These are phyloP conservation scores for Ganoderma meredithae DNA, from an alignment of 1,284 basidiomycete genomes.

Conservation along the genomic window DNA sequence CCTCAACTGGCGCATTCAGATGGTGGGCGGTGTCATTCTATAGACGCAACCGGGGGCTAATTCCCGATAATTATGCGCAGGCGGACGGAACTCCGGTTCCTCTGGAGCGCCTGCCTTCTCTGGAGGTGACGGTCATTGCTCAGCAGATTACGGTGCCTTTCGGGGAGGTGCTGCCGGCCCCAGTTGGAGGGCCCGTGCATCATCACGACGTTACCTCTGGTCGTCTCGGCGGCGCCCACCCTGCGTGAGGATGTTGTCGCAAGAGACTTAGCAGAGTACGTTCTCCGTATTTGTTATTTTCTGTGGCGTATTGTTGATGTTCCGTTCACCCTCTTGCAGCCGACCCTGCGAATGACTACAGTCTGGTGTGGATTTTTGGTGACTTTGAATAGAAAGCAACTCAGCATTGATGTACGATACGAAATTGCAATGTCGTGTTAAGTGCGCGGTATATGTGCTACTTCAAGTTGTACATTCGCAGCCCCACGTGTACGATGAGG, in stretches of 20 bases:
- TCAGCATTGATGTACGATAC: too few species aligned
- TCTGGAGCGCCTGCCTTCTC: constrained; percentile 23
- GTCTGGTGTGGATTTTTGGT: too few species aligned
- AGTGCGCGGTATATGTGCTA: too few species aligned
- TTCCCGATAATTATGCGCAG: not conserved
- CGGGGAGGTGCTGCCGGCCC: not conserved
- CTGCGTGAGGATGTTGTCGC: not conserved
- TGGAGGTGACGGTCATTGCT: constrained; percentile 15
- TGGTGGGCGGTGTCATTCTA: constrained; percentile 7
- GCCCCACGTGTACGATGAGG: too few species aligned
- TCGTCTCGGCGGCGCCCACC: not conserved
- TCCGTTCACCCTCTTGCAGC: too few species aligned
- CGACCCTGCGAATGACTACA: too few species aligned
- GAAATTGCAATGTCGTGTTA: too few species aligned
- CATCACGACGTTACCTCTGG: not conserved
- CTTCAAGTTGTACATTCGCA: too few species aligned
- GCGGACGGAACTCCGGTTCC: not conserved
- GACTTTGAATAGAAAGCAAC: too few species aligned
- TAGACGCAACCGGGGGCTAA: not conserved
- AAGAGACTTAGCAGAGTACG: too few species aligned
- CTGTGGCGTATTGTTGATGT: too few species aligned
- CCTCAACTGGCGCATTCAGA: constrained; percentile 48
- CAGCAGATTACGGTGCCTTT: not conserved
- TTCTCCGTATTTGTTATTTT: too few species aligned
- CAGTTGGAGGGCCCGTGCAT: not conserved